Evolutionary conservation across 2,329 filamentous ascomycete genomes (phyloP).

Genomic region (Trichoderma sp.): DNA sequence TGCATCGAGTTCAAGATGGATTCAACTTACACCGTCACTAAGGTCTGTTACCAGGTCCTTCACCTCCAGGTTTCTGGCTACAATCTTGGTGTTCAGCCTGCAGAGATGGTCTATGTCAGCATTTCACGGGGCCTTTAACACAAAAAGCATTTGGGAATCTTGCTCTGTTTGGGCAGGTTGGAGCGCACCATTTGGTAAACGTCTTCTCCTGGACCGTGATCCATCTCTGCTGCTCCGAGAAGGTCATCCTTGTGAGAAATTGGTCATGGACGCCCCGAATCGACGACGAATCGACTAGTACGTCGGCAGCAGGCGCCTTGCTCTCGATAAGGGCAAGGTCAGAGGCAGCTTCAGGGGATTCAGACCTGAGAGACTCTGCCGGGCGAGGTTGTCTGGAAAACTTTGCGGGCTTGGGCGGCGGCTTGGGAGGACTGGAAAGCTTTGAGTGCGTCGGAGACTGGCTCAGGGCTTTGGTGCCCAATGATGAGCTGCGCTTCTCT

Average conservation of each 20-base stretch:
- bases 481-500: constrained; percentile 28
- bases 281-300: constrained; percentile 36
- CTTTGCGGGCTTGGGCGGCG: constrained; percentile 26
- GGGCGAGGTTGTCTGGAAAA: constrained; percentile 21
- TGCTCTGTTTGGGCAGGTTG: background rate
- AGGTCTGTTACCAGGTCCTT: constrained; percentile 87
- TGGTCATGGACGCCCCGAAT: constrained; percentile 55
- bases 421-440: constrained; percentile 22
- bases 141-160: constrained; percentile 21
- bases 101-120: constrained; percentile 1
- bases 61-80: constrained; percentile 75
- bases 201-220: constrained; percentile 94
- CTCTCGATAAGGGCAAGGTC: constrained; percentile 42
- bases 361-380: constrained; percentile 5
- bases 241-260: constrained; percentile 63
- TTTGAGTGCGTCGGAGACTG: constrained; percentile 24
- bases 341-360: constrained; percentile 4
- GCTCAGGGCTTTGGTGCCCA: constrained; percentile 31
- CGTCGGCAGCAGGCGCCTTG: constrained; percentile 41
- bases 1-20: background rate
- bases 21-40: constrained; percentile 80
- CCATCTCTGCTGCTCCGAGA: constrained; percentile 68
- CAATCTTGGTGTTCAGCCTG: constrained; percentile 96
- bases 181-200: constrained; percentile 83
- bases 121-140: background rate